Conservation (phyloP, 2,329 filamentous ascomycete species). For the Phialocephala sp. region DNA sequence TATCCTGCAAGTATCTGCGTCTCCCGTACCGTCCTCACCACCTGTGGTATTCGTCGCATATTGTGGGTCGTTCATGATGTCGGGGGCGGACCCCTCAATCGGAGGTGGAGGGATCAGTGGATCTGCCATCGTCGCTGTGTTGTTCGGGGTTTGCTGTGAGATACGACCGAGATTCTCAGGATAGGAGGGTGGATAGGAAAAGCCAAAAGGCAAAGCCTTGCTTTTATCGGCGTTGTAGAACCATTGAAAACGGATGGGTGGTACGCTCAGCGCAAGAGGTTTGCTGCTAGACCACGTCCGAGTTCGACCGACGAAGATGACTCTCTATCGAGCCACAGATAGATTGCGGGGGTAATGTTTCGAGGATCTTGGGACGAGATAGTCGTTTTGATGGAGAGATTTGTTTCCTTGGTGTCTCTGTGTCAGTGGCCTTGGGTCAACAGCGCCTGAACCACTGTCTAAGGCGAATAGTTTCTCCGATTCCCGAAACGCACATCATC, state of each 20-base stretch:
- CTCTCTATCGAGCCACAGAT: not conserved
- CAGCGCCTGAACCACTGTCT: not conserved
- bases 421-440: not conserved
- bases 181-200: not conserved
- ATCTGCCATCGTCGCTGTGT: slow-evolving; percentile 31
- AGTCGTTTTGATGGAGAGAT: not conserved
- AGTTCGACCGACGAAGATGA: not conserved
- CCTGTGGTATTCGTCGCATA: slow-evolving; percentile 49
- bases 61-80: slow-evolving; percentile 63
- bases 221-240: slow-evolving; percentile 30
- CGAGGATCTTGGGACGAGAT: not conserved
- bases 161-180: not conserved
- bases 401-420: not conserved
- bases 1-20: slow-evolving; percentile 88
- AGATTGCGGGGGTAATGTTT: not conserved
- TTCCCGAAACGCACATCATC: too few relatives aligned
- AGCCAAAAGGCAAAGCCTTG: slow-evolving; percentile 39
- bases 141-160: not conserved
- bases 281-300: not conserved
- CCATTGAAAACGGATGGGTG: slow-evolving; percentile 32
- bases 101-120: slow-evolving; percentile 2
- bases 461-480: not conserved
- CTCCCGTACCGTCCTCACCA: slow-evolving; percentile 40
- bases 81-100: slow-evolving; percentile 43
- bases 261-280: slow-evolving; percentile 5